Conservation (phyloP, 2,329 filamentous ascomycete genomes). For the Ploettnerulaceae sp. region DNA sequence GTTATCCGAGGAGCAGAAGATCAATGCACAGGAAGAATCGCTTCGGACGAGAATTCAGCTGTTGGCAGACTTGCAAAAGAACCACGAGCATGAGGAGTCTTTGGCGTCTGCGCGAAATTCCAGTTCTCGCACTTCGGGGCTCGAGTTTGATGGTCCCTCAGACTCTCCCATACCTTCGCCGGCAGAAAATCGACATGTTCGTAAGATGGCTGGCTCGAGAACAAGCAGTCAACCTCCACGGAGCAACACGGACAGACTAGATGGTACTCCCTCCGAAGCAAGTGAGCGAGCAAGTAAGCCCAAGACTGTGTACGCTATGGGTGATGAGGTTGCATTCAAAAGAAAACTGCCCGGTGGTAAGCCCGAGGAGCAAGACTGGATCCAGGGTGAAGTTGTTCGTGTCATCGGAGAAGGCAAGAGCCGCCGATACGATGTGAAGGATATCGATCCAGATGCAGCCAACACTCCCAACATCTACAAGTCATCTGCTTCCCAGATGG, state of each 20-base stretch:
- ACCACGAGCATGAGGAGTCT: slow-evolving; percentile 25
- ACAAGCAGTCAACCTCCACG: slow-evolving; percentile 32
- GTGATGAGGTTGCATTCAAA: slow-evolving; percentile 63
- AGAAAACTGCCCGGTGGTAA: slow-evolving; percentile 44
- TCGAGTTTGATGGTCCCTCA: slow-evolving; percentile 31
- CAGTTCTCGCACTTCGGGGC: slow-evolving; percentile 21
- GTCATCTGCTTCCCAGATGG: slow-evolving; percentile 69
- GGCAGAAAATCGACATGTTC: slow-evolving; percentile 28
- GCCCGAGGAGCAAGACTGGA: slow-evolving; percentile 57
- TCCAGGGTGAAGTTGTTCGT: slow-evolving; percentile 71
- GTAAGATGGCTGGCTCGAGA: slow-evolving; percentile 27
- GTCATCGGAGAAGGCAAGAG: slow-evolving; percentile 74
- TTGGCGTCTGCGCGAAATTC: slow-evolving; percentile 23
- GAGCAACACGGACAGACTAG: slow-evolving; percentile 19
- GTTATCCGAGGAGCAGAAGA: slow-evolving; percentile 27
- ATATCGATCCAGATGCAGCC: slow-evolving; percentile 66
- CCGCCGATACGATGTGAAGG: slow-evolving; percentile 72
- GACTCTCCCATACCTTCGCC: slow-evolving; percentile 33
- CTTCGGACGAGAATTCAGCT: slow-evolving; percentile 18
- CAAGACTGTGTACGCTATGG: slow-evolving; percentile 54
- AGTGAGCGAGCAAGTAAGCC: slow-evolving; percentile 29
- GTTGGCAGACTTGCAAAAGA: slow-evolving; percentile 20
- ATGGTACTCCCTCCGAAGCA: slow-evolving; percentile 23
- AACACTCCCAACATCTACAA: slow-evolving; percentile 52
- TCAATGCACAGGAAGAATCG: slow-evolving; percentile 9